Percentiles rank a stretch among this genome's conserved stretches.
These are phyloP conservation scores for Phytophthora pini DNA, from an alignment of 352 stramenopile genomes.

Conservation along the genomic window DNA sequence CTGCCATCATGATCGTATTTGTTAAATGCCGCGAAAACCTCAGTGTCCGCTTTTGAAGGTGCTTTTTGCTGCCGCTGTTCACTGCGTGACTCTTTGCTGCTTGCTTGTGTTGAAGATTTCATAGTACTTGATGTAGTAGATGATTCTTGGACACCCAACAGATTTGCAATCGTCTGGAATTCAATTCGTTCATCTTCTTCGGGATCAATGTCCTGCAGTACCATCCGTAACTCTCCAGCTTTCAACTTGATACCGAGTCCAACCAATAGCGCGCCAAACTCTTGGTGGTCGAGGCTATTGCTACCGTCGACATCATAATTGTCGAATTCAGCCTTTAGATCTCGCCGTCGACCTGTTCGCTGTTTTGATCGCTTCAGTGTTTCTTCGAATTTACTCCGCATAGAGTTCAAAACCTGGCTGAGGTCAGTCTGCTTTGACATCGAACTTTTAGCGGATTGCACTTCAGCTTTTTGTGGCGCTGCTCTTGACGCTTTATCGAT, in stretches of 20 bases:
- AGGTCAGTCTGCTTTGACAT: constrained; percentile 19
- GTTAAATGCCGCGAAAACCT: constrained; percentile 35
- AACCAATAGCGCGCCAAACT: constrained; percentile 66
- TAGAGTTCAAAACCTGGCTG: constrained; percentile 29
- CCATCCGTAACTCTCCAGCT: constrained; percentile 38
- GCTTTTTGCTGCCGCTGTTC: constrained; percentile 4
- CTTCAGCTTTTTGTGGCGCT: not conserved
- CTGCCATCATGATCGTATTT: constrained; percentile 53
- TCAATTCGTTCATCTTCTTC: constrained; percentile 53
- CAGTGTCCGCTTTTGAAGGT: constrained; percentile 2
- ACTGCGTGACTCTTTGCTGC: constrained; percentile 7
- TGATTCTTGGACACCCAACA: constrained; percentile 23
- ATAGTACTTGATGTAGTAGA: too few relatives aligned
- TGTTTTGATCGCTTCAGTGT: constrained; percentile 38
- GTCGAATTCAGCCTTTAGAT: constrained; percentile 49
- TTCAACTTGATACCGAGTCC: constrained; percentile 65
- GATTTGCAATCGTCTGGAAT: constrained; percentile 50
- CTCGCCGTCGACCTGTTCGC: constrained; percentile 3
- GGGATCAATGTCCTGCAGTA: constrained; percentile 52
- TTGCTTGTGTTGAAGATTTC: not conserved
- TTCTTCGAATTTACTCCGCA: constrained; percentile 36
- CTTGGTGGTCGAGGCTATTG: constrained; percentile 58
- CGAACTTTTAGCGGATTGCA: too few relatives aligned
- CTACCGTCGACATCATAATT: constrained; percentile 62
- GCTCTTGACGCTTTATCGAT: constrained; percentile 16